Base-by-base conservation (phyloP, 2,329 filamentous ascomycete genomes). In the Dactylella cylindrospora region DNA sequence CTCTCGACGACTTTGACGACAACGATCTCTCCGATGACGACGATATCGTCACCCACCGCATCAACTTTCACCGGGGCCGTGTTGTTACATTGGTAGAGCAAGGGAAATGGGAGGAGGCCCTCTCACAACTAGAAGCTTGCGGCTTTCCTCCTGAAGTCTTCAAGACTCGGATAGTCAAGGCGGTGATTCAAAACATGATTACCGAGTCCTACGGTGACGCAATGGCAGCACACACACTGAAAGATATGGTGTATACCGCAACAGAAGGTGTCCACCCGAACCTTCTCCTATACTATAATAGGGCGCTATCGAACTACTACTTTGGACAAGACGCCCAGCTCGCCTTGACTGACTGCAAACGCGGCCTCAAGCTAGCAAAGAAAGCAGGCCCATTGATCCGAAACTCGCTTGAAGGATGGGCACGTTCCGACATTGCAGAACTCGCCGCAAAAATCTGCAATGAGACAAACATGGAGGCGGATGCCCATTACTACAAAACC, bases 11-110 rank as follows among this genome's bases (percentile, higher is more conserved):
- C 13, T 52, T 52, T 17, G 47, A 52, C 20, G 47, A 52, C 20
- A 20, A 28, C 6, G 47, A 52, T 22, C 15, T 52, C n/a, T 41
- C 36, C 6, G 47, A 52, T 22, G 47, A 52, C n/a, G 36, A 41
- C 4, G 38, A 52, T 33, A 35, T 52, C 3, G 12, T 52, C 19
- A 17, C 20, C 6, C 38, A 52, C 22, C 17, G 47, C 8, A 43
- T 43, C 20, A 6, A 26, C 1, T 52, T 41, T 13, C 5, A 33
- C 36, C 36, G 28, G 4, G 38, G 19, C 2, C 36, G 28, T n/a
- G 35, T 52, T n/a, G 33, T 33, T 1, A 10, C 20, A 5, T 43
- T 43, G 3, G 17, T 40, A 7, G 13, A 33, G 35, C 25, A 52
- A 22, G 17, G 35, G 26, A 33, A 35, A 17, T 43, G 10, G 12